Base-by-base conservation (phyloP, 192 early-diverging fungal species). In the Obelidium mucronatum region DNA sequence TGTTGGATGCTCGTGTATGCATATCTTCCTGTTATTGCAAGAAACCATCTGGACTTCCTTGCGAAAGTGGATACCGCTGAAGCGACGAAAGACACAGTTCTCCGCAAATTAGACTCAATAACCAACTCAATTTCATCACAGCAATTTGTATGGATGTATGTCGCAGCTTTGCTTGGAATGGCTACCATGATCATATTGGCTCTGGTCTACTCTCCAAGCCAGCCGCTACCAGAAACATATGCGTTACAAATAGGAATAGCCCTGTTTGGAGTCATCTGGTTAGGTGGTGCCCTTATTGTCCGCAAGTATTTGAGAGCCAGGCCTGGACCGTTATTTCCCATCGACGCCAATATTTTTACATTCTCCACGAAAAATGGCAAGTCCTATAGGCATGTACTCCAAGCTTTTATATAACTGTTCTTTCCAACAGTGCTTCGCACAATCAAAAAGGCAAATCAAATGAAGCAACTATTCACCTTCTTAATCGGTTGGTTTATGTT, bases 251-350 rank as follows among this genome's bases (percentile, higher is more conserved):
- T 79, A 39, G 77, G 51, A 11, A 54, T 81, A 2, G 72, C 78
- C 2, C 67, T 84, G 39, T 42, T 71, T 28, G 58, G 66, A 24
- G 35, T 81, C 1, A 67, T 70, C 62, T 64, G 51, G 72, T n/a
- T 84, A 2, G 62, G 31, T 30, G 60, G 74, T 19, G 5, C 67
- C 24, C 24, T 30, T 28, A 62, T 67, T 56, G 60, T 75, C 1
- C 22, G 2, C 17, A 17, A 28, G 22, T 68, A 62, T 33, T 26
- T 83, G 30, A 72, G 75, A 42, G 37, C 30, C 1, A 39, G 83
- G 40, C 80, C 83, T 28, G 80, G 83, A 5, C 83, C 83, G 24
- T 74, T 78, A 15, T 70, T 84, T 35, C 83, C 83, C 5, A 19
- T 28, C 1, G 82, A 74, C 15, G 60, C 55, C 22, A 75, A 75